phyloP scores from a whole-genome alignment of 306 rosid species.

The Malus sieversii region DNA sequence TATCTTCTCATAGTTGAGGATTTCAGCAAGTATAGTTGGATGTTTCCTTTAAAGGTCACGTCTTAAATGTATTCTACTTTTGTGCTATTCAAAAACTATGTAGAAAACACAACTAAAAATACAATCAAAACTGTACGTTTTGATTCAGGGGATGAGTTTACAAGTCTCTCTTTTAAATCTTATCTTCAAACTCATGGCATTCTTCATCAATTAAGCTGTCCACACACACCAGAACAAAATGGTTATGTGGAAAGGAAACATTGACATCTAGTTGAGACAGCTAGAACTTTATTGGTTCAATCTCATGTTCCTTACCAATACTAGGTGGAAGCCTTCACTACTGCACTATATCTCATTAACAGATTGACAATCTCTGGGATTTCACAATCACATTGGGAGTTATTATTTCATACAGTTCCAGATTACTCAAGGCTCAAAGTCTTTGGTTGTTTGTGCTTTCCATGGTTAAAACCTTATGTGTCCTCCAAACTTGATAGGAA shows the following conservation, averaged over 20 bases:
- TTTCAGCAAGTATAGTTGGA: not conserved
- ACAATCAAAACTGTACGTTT: fast-evolving
- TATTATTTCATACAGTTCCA: no score
- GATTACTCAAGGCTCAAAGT: no score
- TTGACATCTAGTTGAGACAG: not conserved
- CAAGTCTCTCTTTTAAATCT: not conserved
- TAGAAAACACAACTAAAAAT: not conserved
- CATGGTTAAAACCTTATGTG: no score
- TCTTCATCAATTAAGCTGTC: not conserved
- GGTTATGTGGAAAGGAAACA: not conserved
- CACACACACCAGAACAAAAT: not conserved
- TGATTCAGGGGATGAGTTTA: not conserved
- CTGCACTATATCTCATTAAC: not conserved
- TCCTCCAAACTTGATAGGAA: no score
- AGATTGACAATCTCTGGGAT: not conserved
- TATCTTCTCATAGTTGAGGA: not conserved
- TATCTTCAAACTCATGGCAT: not conserved
- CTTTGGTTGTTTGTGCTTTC: no score
- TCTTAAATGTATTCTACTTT: not conserved
- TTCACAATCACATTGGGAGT: no score
- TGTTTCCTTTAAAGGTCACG: not conserved
- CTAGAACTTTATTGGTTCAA: not conserved
- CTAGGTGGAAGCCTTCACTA: not conserved
- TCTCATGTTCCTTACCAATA: not conserved
- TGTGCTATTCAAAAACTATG: not conserved